These are phyloP conservation scores for Rutstroemia sp. DNA, from an alignment of 2,329 filamentous ascomycete species.

Conservation along the genomic window DNA sequence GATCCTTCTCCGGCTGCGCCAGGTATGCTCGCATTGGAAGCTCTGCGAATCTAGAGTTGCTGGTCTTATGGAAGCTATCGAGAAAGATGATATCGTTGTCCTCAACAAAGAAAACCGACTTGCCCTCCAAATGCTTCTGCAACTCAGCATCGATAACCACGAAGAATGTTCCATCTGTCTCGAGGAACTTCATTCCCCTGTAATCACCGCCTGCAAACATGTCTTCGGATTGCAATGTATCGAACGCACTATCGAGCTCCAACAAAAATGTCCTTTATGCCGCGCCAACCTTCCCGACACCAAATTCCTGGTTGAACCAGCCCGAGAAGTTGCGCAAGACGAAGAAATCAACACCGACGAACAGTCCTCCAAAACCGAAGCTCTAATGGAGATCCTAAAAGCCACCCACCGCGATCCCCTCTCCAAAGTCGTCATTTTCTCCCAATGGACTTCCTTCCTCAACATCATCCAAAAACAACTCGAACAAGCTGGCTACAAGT, in stretches of 20 bases:
- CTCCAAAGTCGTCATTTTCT: slow-evolving; percentile 68
- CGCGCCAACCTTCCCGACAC: slow-evolving; percentile 57
- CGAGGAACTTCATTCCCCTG: slow-evolving; percentile 60
- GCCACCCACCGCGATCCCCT: slow-evolving; percentile 56
- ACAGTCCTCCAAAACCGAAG: slow-evolving; percentile 76
- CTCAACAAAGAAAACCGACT: slow-evolving; percentile 65
- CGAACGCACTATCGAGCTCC: slow-evolving; percentile 61
- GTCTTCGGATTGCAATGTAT: slow-evolving; percentile 72
- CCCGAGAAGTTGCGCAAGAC: slow-evolving; percentile 44
- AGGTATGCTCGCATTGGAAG: slow-evolving; percentile 85
- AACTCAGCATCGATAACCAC: slow-evolving; percentile 69
- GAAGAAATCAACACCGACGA: slow-evolving; percentile 52
- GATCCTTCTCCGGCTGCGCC: slow-evolving; percentile 72
- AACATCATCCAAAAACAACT: slow-evolving; percentile 66
- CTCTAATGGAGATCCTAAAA: slow-evolving; percentile 65
- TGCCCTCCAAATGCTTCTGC: slow-evolving; percentile 67
- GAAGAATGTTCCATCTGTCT: slow-evolving; percentile 82
- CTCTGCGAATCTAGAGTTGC: slow-evolving; percentile 69
- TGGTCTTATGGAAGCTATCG: slow-evolving; percentile 62
- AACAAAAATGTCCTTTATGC: slow-evolving; percentile 81
- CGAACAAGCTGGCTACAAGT: slow-evolving; percentile 49
- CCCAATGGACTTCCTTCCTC: slow-evolving; percentile 71
- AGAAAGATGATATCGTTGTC: slow-evolving; percentile 56
- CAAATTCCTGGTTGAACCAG: slow-evolving; percentile 58
- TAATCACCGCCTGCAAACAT: slow-evolving; percentile 83